Evolutionary conservation across 169 alveolate species (phyloP), one percentile per base, ranked within the genome.

Genomic region (Toxoplasma gondii): DNA sequence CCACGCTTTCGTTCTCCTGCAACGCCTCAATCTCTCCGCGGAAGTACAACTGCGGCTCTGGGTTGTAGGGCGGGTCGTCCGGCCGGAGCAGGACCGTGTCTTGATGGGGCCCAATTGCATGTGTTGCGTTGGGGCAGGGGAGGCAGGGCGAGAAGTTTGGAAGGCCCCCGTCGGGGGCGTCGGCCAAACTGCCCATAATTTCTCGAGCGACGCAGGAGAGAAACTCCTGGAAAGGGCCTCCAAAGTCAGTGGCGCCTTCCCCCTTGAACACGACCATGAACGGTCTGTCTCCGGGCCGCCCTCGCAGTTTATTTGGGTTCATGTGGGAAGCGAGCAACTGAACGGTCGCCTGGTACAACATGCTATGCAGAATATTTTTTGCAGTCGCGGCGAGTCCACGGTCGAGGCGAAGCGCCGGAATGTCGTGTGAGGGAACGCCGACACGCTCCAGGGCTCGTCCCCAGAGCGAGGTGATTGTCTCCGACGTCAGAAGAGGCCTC

Each of bases 161-260:
- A 36, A 91, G 92, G 27, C 96, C 93, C 5, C 86, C 84, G 64
- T 29, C 70, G 39, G 41, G 58, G 53, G 36, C 88, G 16, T 53
- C 86, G 10, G 58, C 64, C 49, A 97, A 92, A 67, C 97, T 96
- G 17, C 96, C 97, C 99, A 98, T 98, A 49, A 98, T 98, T 96
- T 98, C 99, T 92, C 97, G 97, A 34, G 98, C 97, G 10, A 98
- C 96, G 70, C 98, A 97, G 10, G 98, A 97, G 45, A 98, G 96
- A 80, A 97, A 96, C 94, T 98, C 99, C 94, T 98, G 99, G 93
- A 98, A 98, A 39, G 99, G 99, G 0, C 99, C 99, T 31, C 99
- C 99, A 88, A 98, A 98, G 93, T 98, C 99, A 0, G 99, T 97
- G 36, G 99, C 98, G 38, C 99, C 99, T 93, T 98, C 99, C 53